Percentiles rank a stretch among this genome's conserved stretches.
Conservation (phyloP, 106 monocot species). For the Acorus calamus region DNA sequence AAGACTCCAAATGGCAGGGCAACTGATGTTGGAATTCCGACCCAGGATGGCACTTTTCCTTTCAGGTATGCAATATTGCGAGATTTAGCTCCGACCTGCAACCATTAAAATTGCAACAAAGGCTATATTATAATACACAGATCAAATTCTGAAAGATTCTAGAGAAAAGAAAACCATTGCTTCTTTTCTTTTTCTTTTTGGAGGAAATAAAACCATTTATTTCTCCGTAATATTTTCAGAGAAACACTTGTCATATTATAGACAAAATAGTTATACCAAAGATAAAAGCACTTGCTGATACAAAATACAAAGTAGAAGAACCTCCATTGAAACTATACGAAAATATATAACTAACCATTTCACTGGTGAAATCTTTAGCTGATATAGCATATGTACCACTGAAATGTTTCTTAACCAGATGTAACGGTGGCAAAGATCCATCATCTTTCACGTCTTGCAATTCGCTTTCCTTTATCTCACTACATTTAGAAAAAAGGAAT, state of each 20-base stretch:
- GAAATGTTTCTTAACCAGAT: constrained; percentile 65
- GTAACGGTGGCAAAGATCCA: constrained; percentile 31
- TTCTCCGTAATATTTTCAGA: no score
- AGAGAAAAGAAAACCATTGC: no score
- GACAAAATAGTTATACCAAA: not conserved
- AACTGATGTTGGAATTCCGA: constrained; percentile 88
- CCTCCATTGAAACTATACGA: not conserved
- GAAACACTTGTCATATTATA: no score
- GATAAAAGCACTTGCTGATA: no score
- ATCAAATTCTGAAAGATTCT: no score
- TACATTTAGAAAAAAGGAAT: constrained; percentile 10
- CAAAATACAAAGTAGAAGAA: no score
- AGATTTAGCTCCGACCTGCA: constrained; percentile 94
- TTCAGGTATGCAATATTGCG: constrained; percentile 68
- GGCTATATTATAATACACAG: not conserved
- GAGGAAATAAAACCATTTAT: no score
- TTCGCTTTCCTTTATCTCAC: constrained; percentile 63
- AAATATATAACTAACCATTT: constrained; percentile 49
- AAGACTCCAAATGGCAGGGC: constrained; percentile 98
- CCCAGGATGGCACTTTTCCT: constrained; percentile 86
- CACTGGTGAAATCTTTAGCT: constrained; percentile 64
- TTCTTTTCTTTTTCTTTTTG: no score
- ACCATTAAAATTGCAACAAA: constrained; percentile 2
- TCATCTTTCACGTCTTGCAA: constrained; percentile 29
- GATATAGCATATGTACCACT: constrained; percentile 83